Base-by-base conservation (phyloP, 257 asterid species). In the Solanum arcanum region DNA sequence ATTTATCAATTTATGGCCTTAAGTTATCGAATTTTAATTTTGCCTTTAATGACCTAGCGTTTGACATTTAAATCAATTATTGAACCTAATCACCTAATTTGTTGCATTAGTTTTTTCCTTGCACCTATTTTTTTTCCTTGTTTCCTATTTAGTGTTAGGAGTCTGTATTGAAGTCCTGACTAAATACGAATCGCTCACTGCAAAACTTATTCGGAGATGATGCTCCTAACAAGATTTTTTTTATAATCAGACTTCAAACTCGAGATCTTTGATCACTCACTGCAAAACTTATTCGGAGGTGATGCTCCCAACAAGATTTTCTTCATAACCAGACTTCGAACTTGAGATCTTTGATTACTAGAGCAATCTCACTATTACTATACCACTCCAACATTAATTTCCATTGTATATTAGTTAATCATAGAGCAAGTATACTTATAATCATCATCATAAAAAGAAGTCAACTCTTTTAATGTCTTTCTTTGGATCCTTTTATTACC, bases 151-250 rank as follows among this genome's bases (percentile, higher is more conserved):
- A 3, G 23, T 49, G 21, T 49, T 7, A 0, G 11, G 11, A 41
- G 2, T 41, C 11, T 6, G 23, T 0, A 49, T 49, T 49, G 1
- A 1, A 5, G 3, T 0, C 6, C 1, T 3, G 2, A 49, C 3
- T 15, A 49, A 49, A 49, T 15, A 15, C 0, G 60, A 1, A 16
- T 49, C 0, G 0, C 3, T 7, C 1, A 49, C 0, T 37, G 7
- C 2, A 37, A 37, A 37, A 37, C 7, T 37, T 37, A 37, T 37
- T 37, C 7, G 39, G 0, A 35, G 1, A 0, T 35, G 0, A 5
- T 35, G 39, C 1, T 35, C 1, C 7, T 0, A 37, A 37, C 0
- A 37, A 37, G 1, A 37, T 37, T 37, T 37, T 37, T 1, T 37
- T 37, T 0, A 37, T 37, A 1, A 37, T 0, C 39, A 37, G 44